Conservation (phyloP, 192 early-diverging fungal genomes). For the Coemansia brasiliensis region DNA sequence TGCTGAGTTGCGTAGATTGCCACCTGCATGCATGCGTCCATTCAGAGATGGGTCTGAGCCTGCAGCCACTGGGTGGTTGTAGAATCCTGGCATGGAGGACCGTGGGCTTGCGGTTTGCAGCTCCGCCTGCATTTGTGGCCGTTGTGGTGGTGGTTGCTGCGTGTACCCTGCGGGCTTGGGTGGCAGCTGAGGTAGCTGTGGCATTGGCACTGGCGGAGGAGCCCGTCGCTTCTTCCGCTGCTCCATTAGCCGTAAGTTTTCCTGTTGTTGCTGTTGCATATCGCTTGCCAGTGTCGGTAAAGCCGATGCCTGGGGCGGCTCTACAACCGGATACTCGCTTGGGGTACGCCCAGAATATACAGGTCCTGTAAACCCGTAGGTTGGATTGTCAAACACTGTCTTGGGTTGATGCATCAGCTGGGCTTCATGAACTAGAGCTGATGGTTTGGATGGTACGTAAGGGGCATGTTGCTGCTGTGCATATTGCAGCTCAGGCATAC, state of each 20-base stretch:
- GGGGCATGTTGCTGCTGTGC: neutral
- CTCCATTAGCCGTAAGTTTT: neutral
- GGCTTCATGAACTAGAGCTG: slow-evolving; percentile 2
- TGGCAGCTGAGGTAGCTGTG: neutral
- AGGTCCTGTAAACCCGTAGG: slow-evolving; percentile 42
- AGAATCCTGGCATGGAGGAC: slow-evolving; percentile 11
- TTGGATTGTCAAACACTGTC: slow-evolving; percentile 61
- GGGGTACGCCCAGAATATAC: slow-evolving; percentile 8
- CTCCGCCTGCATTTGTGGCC: slow-evolving; percentile 7
- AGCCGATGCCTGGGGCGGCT: neutral
- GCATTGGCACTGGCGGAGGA: slow-evolving; percentile 13
- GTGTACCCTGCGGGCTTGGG: slow-evolving; percentile 10
- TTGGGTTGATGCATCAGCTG: slow-evolving; percentile 18
- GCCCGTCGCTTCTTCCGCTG: slow-evolving; percentile 2
- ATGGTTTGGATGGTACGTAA: neutral
- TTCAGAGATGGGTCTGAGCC: slow-evolving; percentile 52
- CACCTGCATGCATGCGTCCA: slow-evolving; percentile 43
- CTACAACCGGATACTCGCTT: slow-evolving; percentile 10
- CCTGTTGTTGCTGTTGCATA: neutral
- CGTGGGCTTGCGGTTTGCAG: neutral
- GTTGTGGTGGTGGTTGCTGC: slow-evolving; percentile 4
- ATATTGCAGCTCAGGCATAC: slow-evolving; percentile 3
- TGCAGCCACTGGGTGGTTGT: slow-evolving; percentile 33
- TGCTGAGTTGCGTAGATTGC: slow-evolving; percentile 38
- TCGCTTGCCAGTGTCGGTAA: too few species aligned